Conservation (phyloP, 2,329 filamentous ascomycete species). For the Pseudogymnoascus sp. region DNA sequence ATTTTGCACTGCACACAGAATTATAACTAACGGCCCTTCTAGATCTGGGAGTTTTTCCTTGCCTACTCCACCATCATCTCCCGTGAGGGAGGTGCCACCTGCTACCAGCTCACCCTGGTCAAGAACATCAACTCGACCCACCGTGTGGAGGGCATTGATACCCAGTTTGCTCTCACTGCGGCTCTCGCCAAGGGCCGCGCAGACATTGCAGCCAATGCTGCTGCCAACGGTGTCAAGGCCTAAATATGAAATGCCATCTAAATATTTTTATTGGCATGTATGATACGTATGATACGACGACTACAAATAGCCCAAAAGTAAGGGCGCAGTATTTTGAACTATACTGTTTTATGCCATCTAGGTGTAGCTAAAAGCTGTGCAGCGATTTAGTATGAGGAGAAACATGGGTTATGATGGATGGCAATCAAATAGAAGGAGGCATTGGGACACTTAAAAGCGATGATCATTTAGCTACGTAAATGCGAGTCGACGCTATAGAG, state of each 20-base stretch:
- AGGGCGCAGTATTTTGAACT: conserved; percentile 1
- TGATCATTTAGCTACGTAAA: conserved; percentile 5
- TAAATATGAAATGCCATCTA: conserved; percentile 6
- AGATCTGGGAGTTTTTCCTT: conserved; percentile 80
- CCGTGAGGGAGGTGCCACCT: conserved; percentile 65
- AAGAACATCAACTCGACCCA: conserved; percentile 81
- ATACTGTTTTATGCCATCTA: conserved; percentile 2
- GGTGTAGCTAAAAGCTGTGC: background rate
- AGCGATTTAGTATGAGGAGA: background rate
- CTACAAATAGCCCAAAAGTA: background rate
- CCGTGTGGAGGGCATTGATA: conserved; percentile 62
- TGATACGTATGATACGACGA: conserved; percentile 7
- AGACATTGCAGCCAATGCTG: background rate
- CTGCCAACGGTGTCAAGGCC: background rate
- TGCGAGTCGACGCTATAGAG: background rate
- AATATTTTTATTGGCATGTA: conserved; percentile 3
- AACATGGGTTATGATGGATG: conserved; percentile 2
- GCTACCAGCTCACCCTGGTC: conserved; percentile 69
- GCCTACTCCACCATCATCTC: conserved; percentile 68
- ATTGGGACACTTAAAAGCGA: background rate
- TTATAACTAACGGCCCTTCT: conserved; percentile 14
- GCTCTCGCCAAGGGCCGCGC: conserved; percentile 40
- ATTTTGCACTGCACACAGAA: background rate
- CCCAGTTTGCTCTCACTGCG: conserved; percentile 55
- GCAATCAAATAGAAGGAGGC: conserved; percentile 4